phyloP scores from a whole-genome alignment of 768 basidiomycete species.

The Exidia glandulosa region DNA sequence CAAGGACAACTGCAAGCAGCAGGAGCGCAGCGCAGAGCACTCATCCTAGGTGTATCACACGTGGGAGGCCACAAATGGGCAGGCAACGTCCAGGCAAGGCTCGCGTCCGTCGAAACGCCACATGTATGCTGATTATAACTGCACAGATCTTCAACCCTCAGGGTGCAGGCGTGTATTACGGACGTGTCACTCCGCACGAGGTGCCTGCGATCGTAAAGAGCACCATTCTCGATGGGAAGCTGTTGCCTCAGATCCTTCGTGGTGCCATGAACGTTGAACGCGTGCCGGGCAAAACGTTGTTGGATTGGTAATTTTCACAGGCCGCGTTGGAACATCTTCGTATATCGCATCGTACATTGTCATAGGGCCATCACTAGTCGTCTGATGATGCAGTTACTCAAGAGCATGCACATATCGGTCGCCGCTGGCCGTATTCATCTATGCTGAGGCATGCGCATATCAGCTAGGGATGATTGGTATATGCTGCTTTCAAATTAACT shows the following conservation, averaged over 20 bases:
- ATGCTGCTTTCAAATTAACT: too few species aligned
- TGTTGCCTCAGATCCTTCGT: conserved; percentile 76
- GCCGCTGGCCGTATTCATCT: too few species aligned
- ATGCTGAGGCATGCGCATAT: too few species aligned
- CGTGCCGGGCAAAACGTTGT: conserved; percentile 32
- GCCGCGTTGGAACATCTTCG: too few species aligned
- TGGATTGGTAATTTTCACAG: conserved; percentile 57
- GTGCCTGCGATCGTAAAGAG: conserved; percentile 77
- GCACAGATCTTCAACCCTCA: conserved; percentile 80
- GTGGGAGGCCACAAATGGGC: conserved; percentile 90
- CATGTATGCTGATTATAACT: neutral
- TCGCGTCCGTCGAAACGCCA: conserved; percentile 12
- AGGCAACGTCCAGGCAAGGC: conserved; percentile 82
- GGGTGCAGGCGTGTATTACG: conserved; percentile 86
- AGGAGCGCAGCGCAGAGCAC: conserved; percentile 47
- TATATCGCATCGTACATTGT: too few species aligned
- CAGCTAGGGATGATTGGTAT: too few species aligned
- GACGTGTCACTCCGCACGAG: conserved; percentile 84
- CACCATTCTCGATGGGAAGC: conserved; percentile 74
- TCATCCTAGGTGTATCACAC: conserved; percentile 82
- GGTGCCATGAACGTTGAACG: conserved; percentile 66
- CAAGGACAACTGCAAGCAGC: conserved; percentile 34
- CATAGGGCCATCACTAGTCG: too few species aligned
- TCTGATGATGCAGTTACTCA: too few species aligned
- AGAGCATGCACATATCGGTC: too few species aligned